Conservation (phyloP, 495 filamentous ascomycete genomes). For the Lasiosphaeria ovina region DNA sequence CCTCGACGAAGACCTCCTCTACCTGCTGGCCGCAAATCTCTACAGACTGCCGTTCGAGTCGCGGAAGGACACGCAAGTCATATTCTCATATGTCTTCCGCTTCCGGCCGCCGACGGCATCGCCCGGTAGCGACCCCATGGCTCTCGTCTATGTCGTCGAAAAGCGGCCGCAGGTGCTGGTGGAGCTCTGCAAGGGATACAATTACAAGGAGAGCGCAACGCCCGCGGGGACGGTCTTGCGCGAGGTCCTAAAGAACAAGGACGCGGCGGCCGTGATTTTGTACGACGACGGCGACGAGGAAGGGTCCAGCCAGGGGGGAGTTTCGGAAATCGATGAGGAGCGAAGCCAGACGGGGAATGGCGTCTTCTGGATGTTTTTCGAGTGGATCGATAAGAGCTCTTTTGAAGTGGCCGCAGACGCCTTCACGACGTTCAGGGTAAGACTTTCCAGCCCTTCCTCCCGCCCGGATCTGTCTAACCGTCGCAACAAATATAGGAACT, state of each 20-base stretch:
- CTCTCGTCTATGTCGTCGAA: constrained; percentile 81
- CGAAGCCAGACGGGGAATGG: constrained; percentile 68
- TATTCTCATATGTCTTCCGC: constrained; percentile 84
- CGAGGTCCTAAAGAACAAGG: constrained; percentile 89
- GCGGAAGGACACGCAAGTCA: constrained; percentile 83
- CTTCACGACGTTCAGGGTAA: constrained; percentile 92
- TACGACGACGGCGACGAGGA: constrained; percentile 77
- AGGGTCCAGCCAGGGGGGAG: constrained; percentile 50
- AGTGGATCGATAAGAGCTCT: constrained; percentile 90
- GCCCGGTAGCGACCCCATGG: constrained; percentile 66
- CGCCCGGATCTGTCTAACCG: background rate
- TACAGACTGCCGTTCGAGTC: constrained; percentile 89
- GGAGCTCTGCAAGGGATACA: constrained; percentile 85
- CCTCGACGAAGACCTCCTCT: constrained; percentile 84
- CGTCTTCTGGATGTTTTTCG: constrained; percentile 97
- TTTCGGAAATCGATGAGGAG: constrained; percentile 66
- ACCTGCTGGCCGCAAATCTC: constrained; percentile 73
- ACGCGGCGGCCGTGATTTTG: constrained; percentile 81
- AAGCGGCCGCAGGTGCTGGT: constrained; percentile 82
- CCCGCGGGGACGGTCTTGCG: constrained; percentile 87
- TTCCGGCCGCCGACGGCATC: constrained; percentile 64
- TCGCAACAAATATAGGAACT: constrained; percentile 62
- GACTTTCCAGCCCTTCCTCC: constrained; percentile 20
- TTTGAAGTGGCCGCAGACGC: constrained; percentile 98
- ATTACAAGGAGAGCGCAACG: constrained; percentile 85